Evolutionary conservation across 441 rosid genomes (phyloP).

Genomic region (Mallotus japonicus): DNA sequence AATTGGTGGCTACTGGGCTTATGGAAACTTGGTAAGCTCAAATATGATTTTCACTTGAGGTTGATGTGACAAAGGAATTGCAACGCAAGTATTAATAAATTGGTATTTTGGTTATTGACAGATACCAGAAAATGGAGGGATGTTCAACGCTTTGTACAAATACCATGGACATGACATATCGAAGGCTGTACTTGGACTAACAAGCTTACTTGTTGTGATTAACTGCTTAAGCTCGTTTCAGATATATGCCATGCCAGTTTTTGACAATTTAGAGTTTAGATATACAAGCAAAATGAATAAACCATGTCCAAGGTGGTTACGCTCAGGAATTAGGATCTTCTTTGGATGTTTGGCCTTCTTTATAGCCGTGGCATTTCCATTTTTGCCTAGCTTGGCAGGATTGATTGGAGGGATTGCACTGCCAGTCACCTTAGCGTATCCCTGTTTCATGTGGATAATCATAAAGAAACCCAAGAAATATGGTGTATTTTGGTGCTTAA

Average conservation of each 20-base stretch:
- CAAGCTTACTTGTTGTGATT: slow-evolving; percentile 48
- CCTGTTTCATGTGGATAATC: slow-evolving; percentile 52
- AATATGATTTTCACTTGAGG: neutral
- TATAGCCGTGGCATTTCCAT: slow-evolving; percentile 49
- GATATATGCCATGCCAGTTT: slow-evolving; percentile 61
- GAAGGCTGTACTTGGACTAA: slow-evolving; percentile 34
- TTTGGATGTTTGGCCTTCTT: slow-evolving; percentile 51
- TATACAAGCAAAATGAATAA: slow-evolving; percentile 39
- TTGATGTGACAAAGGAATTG: neutral
- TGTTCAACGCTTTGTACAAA: slow-evolving; percentile 43
- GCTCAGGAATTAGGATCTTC: slow-evolving; percentile 37
- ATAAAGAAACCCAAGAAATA: slow-evolving; percentile 42
- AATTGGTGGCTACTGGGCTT: slow-evolving; percentile 52
- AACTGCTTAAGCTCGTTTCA: slow-evolving; percentile 58
- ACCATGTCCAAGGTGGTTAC: slow-evolving; percentile 54
- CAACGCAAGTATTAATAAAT: neutral
- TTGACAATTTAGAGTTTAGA: slow-evolving; percentile 52
- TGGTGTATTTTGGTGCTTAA: slow-evolving; percentile 36
- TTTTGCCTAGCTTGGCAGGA: slow-evolving; percentile 57
- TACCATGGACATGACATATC: slow-evolving; percentile 37
- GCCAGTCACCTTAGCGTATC: slow-evolving; percentile 54
- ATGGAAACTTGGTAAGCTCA: slow-evolving; percentile 45
- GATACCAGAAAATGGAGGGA: slow-evolving; percentile 41
- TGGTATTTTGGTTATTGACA: slow-evolving; percentile 16
- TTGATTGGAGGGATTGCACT: slow-evolving; percentile 51